Evolutionary conservation across 331 rosid species (phyloP), one percentile per base, ranked within the genome.

Genomic region (Prunus yedoensis): DNA sequence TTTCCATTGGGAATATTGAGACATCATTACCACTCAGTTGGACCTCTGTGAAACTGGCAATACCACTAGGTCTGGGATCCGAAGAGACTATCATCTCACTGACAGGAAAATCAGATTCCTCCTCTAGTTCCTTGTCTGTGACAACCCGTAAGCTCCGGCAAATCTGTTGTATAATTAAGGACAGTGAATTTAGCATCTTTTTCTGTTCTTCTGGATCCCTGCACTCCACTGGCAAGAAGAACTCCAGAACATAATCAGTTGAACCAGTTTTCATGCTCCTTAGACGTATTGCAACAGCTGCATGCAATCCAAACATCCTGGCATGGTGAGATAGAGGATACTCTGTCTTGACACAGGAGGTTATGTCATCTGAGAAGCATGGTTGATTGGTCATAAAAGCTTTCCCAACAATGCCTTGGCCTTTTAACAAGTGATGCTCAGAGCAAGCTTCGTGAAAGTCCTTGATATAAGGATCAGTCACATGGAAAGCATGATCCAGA

Each of bases 261-360:
- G 76, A 64, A 58, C 71, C 79, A 61, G 79, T 74, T 60, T 83
- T 79, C 28, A 89, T 88, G 87, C 99, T 90, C 68, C 99, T 88
- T 25, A 95, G 87, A 58, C 97, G 97, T 57, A 95, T 84, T 59
- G 99, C 98, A 78, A 88, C 98, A 1, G 98, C 98, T 69, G 98
- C 94, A 3, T 61, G 89, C 87, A 95, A 84, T 43, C 82, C 71
- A 41, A 91, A 91, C 89, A 95, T 47, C 81, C 88, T 91, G 1
- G 97, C 98, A 50, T 89, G 89, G 88, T 95, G 99, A 78, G 98
- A 89, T 30, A 95, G 80, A 49, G 99, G 99, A 83, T 95, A 95
- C 43, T 87, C 91, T 47, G 87, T 86, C 88, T 87, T 92, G 85
- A 88, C 46, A 64, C 77, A 80, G 74, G 90, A 87, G 49, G 89